Evolutionary conservation across 2,329 filamentous ascomycete species (phyloP).

Genomic region (Pseudogymnoascus sp.): DNA sequence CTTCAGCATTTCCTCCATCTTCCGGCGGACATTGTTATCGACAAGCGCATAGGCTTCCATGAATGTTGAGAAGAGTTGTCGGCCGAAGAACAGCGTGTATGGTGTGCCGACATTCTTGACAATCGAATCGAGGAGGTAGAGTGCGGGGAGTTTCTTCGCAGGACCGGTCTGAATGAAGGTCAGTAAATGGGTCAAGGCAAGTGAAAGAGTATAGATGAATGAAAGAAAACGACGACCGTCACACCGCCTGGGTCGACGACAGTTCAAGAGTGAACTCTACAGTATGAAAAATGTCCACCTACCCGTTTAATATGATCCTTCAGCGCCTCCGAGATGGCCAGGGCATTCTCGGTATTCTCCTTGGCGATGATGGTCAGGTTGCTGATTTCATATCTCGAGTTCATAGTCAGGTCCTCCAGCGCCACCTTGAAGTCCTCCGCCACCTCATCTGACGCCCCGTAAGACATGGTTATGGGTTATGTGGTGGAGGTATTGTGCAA

Average conservation of each 20-base stretch:
- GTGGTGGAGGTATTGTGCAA: background rate
- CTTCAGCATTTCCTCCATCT: slow-evolving; percentile 94
- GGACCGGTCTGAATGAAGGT: slow-evolving; percentile 64
- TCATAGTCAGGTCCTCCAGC: slow-evolving; percentile 81
- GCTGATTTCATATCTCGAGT: slow-evolving; percentile 92
- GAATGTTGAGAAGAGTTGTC: slow-evolving; percentile 86
- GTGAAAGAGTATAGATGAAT: slow-evolving; percentile 19
- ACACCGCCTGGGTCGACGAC: slow-evolving; percentile 9
- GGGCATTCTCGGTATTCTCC: slow-evolving; percentile 92
- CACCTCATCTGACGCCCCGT: slow-evolving; percentile 65
- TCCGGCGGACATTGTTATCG: slow-evolving; percentile 71
- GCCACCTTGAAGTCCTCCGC: slow-evolving; percentile 92
- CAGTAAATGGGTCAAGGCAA: slow-evolving; percentile 31
- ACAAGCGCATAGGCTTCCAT: slow-evolving; percentile 95
- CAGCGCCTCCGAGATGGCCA: slow-evolving; percentile 83
- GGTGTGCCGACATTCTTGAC: slow-evolving; percentile 98
- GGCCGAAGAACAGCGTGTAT: slow-evolving; percentile 90
- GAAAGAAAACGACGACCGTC: slow-evolving; percentile 20
- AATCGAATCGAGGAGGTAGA: slow-evolving; percentile 96
- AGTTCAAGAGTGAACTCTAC: slow-evolving; percentile 14
- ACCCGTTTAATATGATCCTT: slow-evolving; percentile 93
- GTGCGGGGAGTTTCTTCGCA: slow-evolving; percentile 82
- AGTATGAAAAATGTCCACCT: slow-evolving; percentile 38
- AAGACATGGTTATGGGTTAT: slow-evolving; percentile 53
- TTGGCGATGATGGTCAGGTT: slow-evolving; percentile 96